These are phyloP conservation scores for Diaporthe ampelina DNA, from an alignment of 2,329 filamentous ascomycete genomes.

Conservation along the genomic window DNA sequence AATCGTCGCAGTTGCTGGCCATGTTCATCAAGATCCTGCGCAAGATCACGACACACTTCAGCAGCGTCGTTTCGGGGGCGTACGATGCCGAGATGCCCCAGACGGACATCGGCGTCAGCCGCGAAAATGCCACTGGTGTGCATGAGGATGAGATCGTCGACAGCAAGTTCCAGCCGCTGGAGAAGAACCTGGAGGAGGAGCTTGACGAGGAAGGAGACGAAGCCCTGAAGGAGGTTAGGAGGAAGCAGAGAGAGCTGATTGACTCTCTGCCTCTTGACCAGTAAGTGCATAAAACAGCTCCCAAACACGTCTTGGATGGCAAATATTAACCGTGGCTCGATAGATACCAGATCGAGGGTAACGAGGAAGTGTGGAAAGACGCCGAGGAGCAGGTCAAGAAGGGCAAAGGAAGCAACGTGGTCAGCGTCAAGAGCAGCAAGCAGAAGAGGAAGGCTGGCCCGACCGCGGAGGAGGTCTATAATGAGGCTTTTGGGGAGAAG, in stretches of 20 bases:
- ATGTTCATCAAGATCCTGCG: conserved; percentile 98
- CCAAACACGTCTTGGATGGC: background rate
- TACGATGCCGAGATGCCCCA: conserved; percentile 76
- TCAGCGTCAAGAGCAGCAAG: conserved; percentile 87
- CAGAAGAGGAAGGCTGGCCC: conserved; percentile 79
- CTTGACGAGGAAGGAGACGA: conserved; percentile 87
- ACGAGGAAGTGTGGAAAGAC: conserved; percentile 73
- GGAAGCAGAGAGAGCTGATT: conserved; percentile 89
- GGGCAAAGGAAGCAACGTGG: conserved; percentile 72
- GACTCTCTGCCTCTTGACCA: conserved; percentile 90
- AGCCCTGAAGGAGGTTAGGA: conserved; percentile 76
- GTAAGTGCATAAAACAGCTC: conserved; percentile 61
- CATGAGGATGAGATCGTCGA: conserved; percentile 78
- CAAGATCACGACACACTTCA: conserved; percentile 87
- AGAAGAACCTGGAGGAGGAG: conserved; percentile 82
- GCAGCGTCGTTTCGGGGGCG: conserved; percentile 79
- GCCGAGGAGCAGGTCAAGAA: conserved; percentile 83
- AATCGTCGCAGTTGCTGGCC: conserved; percentile 84
- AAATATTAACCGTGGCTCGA: conserved; percentile 24
- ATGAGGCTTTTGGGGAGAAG: conserved; percentile 68
- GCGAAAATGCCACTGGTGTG: conserved; percentile 71
- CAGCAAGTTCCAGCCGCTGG: conserved; percentile 78
- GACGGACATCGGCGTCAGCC: conserved; percentile 70
- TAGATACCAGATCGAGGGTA: conserved; percentile 76
- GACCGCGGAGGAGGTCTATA: conserved; percentile 73